These are phyloP conservation scores for Salix koriyanagi DNA, from an alignment of 345 rosid genomes.

Conservation along the genomic window DNA sequence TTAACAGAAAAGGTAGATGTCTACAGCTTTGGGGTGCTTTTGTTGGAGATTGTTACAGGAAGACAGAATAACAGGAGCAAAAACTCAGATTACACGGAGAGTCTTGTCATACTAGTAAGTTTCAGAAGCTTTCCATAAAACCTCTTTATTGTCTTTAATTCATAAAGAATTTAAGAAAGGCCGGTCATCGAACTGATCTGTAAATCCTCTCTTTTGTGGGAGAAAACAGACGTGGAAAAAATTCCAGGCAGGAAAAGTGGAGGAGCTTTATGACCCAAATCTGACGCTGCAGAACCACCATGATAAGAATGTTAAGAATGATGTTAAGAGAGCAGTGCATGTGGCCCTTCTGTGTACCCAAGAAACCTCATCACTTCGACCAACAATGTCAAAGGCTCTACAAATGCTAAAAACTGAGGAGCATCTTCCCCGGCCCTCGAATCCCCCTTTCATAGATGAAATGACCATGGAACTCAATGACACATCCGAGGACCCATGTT, in stretches of 20 bases:
- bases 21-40: conserved; percentile 81
- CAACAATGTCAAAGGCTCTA: conserved; percentile 70
- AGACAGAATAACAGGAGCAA: conserved; percentile 71
- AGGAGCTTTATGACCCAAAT: conserved; percentile 70
- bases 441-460: conserved; percentile 87
- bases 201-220: neutral
- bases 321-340: conserved; percentile 60
- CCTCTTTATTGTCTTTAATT: neutral
- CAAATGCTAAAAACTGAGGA: conserved; percentile 71
- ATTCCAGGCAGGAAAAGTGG: conserved; percentile 60
- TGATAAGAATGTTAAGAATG: conserved; percentile 43
- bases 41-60: conserved; percentile 77
- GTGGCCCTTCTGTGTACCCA: conserved; percentile 80
- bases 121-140: neutral
- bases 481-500: conserved; percentile 28
- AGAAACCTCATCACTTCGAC: conserved; percentile 64
- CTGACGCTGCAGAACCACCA: conserved; percentile 41
- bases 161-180: neutral
- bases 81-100: conserved; percentile 68
- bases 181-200: neutral
- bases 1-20: conserved; percentile 90
- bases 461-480: conserved; percentile 71
- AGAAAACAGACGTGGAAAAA: conserved; percentile 63
- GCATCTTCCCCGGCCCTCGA: conserved; percentile 56
- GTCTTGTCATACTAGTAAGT: conserved; percentile 73